Percentiles rank a stretch among this genome's conserved stretches.
These are phyloP conservation scores for Gossypium raimondii DNA, from an alignment of 345 rosid species.

Conservation along the genomic window DNA sequence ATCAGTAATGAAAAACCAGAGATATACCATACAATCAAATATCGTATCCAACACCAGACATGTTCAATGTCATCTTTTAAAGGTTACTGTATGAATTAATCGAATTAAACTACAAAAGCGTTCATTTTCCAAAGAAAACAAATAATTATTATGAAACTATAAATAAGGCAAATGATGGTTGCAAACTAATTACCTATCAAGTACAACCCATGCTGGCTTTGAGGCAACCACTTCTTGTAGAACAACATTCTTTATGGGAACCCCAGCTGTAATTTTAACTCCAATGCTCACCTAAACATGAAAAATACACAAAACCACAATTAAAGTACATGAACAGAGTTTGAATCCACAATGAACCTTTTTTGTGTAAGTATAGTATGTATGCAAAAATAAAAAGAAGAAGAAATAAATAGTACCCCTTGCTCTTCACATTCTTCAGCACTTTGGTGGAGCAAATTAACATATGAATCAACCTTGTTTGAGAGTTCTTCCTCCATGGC, in stretches of 20 bases:
- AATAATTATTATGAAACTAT: neutral
- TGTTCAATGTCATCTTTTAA: too few species aligned
- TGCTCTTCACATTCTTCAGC: conserved; percentile 40
- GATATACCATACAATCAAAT: too few species aligned
- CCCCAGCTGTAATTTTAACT: conserved; percentile 51
- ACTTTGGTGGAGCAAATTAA: conserved; percentile 38
- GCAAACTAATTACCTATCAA: conserved; percentile 37
- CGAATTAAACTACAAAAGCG: too few species aligned
- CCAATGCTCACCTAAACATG: conserved; percentile 40
- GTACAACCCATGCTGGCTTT: conserved; percentile 48
- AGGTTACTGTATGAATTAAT: too few species aligned
- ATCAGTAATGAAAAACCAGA: too few species aligned
- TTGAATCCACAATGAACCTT: too few species aligned
- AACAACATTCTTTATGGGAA: conserved; percentile 46
- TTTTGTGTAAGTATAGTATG: too few species aligned
- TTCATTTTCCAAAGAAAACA: too few species aligned
- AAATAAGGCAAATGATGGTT: neutral
- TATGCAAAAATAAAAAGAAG: neutral
- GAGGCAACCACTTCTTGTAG: conserved; percentile 42
- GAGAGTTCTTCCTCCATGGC: conserved; percentile 46
- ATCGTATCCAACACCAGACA: too few species aligned
- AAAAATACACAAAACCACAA: neutral
- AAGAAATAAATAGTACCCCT: conserved; percentile 29
- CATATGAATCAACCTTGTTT: conserved; percentile 35
- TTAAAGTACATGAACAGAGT: too few species aligned